Base-by-base conservation (phyloP, 2,329 filamentous ascomycete genomes). In the Incumbomyces lentus region DNA sequence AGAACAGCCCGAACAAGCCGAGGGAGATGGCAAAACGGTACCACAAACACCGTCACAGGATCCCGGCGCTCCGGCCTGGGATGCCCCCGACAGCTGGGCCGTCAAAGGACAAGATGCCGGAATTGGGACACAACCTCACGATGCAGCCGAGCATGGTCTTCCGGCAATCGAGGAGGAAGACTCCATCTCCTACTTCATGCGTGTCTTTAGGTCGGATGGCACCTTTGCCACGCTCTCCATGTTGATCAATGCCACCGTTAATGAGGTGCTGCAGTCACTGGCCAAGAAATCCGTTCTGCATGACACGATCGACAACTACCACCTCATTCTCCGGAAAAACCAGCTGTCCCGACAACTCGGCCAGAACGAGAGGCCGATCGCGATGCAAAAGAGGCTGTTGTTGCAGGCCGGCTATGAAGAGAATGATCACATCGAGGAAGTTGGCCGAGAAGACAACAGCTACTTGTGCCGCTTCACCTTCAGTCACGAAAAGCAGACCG, bases 391-490 rank as follows among this genome's bases (percentile, higher is more conserved):
- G 66, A 77, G 82, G 40, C 73, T 98, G 14, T 70, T 98, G 14
- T 84, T 95, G 64, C 88, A 95, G 66, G 84, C 90, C 44, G 92
- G 92, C 8, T 98, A 96, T 60, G 82, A 86, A 48, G 81, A 87
- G 29, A 79, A 79, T 47, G 92, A 98, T 64, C 81, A 80, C 33
- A 80, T 98, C 38, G 90, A 95, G 62, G 92, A 96, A 52, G 79
- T 98, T 44, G 92, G 92, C 22, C 81, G 92, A 48, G 92, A 98
- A 64, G 92, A 98, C 69, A 95, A 96, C 64, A 93, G 89, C 62
- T 98, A 96, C 58, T 75, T 98, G 11, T 94, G 89, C 61, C 85
- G 92, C 5, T 96, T 98, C 68, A 87, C 92, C 49, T 98, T 98
- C 65, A 72, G 95, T 49, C 89, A 90, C 13, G 83, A 85, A 16